Evolutionary conservation across 2,329 filamentous ascomycete genomes (phyloP).

Genomic region (Microdochium trichocladiopsis): DNA sequence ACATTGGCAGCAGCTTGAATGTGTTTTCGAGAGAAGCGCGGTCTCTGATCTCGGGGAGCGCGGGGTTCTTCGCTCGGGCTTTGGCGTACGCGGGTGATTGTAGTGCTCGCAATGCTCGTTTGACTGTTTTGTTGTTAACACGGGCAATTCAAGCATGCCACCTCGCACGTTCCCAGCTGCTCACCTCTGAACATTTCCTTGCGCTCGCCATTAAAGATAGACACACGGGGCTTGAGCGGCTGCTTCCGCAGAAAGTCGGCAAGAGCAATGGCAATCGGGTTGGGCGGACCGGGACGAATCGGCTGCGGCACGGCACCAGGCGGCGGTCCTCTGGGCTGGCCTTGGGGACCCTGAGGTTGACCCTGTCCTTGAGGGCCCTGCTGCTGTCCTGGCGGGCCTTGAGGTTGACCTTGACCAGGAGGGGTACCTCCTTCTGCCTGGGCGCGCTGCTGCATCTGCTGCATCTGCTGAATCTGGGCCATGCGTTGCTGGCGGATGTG

Average conservation of each 20-base stretch:
- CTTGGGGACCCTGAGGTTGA: conserved; percentile 9
- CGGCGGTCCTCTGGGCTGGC: conserved; percentile 15
- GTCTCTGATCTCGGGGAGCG: conserved; percentile 82
- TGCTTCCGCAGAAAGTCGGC: conserved; percentile 82
- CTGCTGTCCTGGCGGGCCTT: conserved; percentile 24
- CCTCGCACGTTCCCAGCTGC: conserved; percentile 3
- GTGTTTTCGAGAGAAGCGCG: conserved; percentile 83
- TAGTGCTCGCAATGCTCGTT: conserved; percentile 87
- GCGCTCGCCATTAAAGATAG: conserved; percentile 89
- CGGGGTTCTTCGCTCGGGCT: conserved; percentile 80
- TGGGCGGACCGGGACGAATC: conserved; percentile 72
- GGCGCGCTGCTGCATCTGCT: conserved; percentile 36
- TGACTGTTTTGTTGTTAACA: conserved; percentile 52
- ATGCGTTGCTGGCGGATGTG: conserved; percentile 53
- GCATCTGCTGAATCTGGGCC: conserved; percentile 33
- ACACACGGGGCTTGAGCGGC: conserved; percentile 81
- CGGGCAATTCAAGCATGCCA: neutral
- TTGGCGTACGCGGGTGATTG: conserved; percentile 86
- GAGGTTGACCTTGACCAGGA: conserved; percentile 11
- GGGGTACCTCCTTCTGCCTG: conserved; percentile 26
- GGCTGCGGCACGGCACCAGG: conserved; percentile 44
- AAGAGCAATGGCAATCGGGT: conserved; percentile 80
- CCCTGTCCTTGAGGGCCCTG: conserved; percentile 17
- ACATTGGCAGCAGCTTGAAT: conserved; percentile 92
- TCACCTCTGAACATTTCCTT: conserved; percentile 97